Evolutionary conservation across 768 basidiomycete genomes (phyloP), one percentile per base, ranked within the genome.

Genomic region (Leccinum subgranulosum): DNA sequence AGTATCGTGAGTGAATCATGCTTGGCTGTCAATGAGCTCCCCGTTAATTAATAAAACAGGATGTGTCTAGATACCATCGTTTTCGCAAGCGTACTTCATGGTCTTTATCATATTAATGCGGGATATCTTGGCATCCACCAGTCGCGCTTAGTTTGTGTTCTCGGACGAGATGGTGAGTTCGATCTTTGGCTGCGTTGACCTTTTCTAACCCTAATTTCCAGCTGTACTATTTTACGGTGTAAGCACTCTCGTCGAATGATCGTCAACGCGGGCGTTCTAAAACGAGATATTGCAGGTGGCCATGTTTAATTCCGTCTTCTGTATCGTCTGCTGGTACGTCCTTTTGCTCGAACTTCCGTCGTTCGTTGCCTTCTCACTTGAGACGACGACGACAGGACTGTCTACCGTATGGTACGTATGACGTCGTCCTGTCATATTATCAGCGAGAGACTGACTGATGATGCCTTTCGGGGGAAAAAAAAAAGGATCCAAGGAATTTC

Each of bases 121-220:
- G 56, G 29, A 29, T 48, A 41, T 17, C 19, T 5, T 23, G 14
- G 6, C 2, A 4, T 49, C 21, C 17, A 15, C 11, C 50, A 58
- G 3, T 68, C 64, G 15, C 36, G 29, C 2, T 55, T 73, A 25
- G 15, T 61, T 8, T 36, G 6, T 33, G 49, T 61, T 39, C 69
- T 69, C 15, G 17, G 49, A n/a, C 60, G 68, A 49, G 70, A 69
- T n/a, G 68, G 69, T 70, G 49, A 58, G 65, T 56, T 3, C 11
- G 4, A 34, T 34, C n/a, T 21, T 1, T n/a, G 4, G 21, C 10
- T 17, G 4, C 5, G 7, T 9, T 34, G 39, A 15, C 21, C 43
- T 6, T 21, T 52, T 51, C 58, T 64, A 23, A 60, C 19, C 19
- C 12, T 3, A 17, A 41, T 7, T 17, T 34, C 2, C 15, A 67